Evolutionary conservation across 208 protist genomes (phyloP).

Genomic region (Acanthamoeba lenticulata): DNA sequence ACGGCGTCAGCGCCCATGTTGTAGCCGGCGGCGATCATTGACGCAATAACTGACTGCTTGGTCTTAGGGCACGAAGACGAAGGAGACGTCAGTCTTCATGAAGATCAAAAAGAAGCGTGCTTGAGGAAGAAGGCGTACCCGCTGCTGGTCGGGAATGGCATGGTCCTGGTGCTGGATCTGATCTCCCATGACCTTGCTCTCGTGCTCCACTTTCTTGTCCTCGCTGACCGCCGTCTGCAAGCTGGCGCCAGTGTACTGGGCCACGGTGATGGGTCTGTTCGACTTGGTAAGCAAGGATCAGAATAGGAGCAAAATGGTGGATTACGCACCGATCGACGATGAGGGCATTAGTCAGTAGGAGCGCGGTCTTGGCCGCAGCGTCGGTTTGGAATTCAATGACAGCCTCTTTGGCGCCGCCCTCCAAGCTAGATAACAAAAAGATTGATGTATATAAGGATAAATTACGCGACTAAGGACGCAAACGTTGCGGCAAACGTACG

Average conservation of each 20-base stretch:
- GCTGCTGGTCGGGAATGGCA: constrained; percentile 66
- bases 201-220: constrained; percentile 37
- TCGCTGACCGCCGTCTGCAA: constrained; percentile 60
- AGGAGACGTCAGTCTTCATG: constrained; percentile 67
- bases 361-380: constrained; percentile 78
- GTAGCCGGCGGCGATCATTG: constrained; percentile 79
- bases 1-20: constrained; percentile 70
- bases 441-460: neutral
- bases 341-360: constrained; percentile 80
- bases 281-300: no score
- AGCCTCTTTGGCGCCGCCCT: constrained; percentile 61
- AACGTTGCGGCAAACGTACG: constrained; percentile 64
- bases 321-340: constrained; percentile 73
- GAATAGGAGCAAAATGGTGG: no score
- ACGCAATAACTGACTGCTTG: constrained; percentile 76
- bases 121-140: constrained; percentile 11
- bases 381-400: constrained; percentile 78
- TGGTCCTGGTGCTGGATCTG: constrained; percentile 73
- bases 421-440: neutral
- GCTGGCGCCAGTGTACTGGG: neutral
- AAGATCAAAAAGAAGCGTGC: neutral
- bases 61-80: neutral
- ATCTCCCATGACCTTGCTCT: constrained; percentile 11
- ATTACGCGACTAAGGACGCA: neutral
- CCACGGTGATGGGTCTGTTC: constrained; percentile 68